Base-by-base conservation (phyloP, 1,284 basidiomycete genomes). In the Ceratobasidium sp. region DNA sequence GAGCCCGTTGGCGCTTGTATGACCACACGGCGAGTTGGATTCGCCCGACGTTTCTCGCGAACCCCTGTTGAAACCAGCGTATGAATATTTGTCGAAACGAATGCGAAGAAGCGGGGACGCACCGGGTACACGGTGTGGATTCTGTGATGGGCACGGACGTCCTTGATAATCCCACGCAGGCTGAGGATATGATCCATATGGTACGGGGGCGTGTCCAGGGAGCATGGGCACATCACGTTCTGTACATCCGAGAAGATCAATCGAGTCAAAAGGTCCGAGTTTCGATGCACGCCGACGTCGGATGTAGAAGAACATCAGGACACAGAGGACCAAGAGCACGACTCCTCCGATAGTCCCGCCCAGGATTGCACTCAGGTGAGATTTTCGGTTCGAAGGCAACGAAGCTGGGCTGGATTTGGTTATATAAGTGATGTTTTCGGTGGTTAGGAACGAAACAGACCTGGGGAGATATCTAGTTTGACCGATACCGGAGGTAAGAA, bases 391-490 rank as follows among this genome's bases (percentile, higher is more conserved):
- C 13, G 29, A 16, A 31, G 22, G 31, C 14, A 31, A 16, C 14
- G 22, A 56, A 19, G 24, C 3, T 56, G 5, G 24, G 27, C 13
- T 29, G 5, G 29, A 8, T 53, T 6, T 22, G 22, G 24, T 4
- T 24, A 24, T 19, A 24, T 22, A 6, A 51, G n/a, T 14, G 16
- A 9, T 9, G 34, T 9, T 37, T 37, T 37, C 9, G 34, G 34
- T 37, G 34, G 9, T 37, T 5, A 37, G 34, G 34, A 37, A 37
- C 9, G 34, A 9, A 37, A 19, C 53, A 3, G 9, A 56, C 53
- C 53, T 56, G 16, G 53, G 53, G 27, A 56, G 53, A 56, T 56
- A 56, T 11, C 53, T 56, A 29, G 16, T 27, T 22, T 24, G 49
- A 31, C 11, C 6, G 29, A 19, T 5, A 9, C 14, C 5, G 27